phyloP scores from a whole-genome alignment of 202 grass and related monocot genomes.

The Elaeis oleifera region DNA sequence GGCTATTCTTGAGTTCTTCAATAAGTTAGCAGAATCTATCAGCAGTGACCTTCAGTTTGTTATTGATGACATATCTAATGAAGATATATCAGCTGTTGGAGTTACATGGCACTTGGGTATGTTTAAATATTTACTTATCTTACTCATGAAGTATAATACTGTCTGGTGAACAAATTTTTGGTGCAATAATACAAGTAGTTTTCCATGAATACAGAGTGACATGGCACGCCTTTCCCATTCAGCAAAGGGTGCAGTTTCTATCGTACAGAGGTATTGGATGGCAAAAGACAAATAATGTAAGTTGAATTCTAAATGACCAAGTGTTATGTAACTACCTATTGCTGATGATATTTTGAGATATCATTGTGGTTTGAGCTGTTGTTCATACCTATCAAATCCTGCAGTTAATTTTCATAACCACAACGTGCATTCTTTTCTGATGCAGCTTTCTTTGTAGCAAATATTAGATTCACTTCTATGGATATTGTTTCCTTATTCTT shows the following conservation, averaged over 20 bases:
- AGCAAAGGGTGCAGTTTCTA: conserved; percentile 96
- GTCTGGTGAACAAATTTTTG: neutral
- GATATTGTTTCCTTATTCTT: too few species aligned
- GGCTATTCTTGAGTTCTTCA: conserved; percentile 59
- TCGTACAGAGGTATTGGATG: conserved; percentile 27
- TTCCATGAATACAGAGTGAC: conserved; percentile 45
- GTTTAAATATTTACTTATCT: neutral
- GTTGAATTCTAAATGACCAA: conserved; percentile 5
- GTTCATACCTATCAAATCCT: neutral
- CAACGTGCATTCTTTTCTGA: too few species aligned
- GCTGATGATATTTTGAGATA: neutral
- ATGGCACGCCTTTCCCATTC: conserved; percentile 65
- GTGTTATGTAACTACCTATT: too few species aligned
- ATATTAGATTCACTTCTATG: too few species aligned
- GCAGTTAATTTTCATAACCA: too few species aligned
- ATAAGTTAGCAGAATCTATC: conserved; percentile 62
- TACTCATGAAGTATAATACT: too few species aligned
- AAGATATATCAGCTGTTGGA: conserved; percentile 61
- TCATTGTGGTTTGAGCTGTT: neutral
- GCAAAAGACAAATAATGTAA: conserved; percentile 62
- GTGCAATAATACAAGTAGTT: too few species aligned
- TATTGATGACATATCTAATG: conserved; percentile 86
- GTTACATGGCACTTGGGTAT: conserved; percentile 95
- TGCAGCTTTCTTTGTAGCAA: too few species aligned
- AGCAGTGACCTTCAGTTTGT: conserved; percentile 73